phyloP scores from a whole-genome alignment of 441 rosid genomes.

The Flueggea neowawraea region DNA sequence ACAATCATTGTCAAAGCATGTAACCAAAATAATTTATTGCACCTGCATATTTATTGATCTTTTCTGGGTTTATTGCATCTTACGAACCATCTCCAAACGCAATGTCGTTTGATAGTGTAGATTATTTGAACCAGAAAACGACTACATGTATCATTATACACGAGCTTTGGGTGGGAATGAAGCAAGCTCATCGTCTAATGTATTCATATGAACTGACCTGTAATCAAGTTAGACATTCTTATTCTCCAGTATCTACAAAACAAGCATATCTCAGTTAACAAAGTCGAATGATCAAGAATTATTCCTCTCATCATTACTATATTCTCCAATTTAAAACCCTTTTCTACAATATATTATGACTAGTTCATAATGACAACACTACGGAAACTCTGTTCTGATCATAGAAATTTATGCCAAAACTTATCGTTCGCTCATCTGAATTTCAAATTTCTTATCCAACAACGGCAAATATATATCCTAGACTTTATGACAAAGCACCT shows the following conservation, averaged over 20 bases:
- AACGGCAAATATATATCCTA: neutral
- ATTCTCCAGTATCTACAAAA: constrained; percentile 73
- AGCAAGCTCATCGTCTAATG: constrained; percentile 83
- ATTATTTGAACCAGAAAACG: too few species aligned
- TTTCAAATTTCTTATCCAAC: neutral
- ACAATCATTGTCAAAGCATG: constrained; percentile 17
- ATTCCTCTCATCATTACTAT: neutral
- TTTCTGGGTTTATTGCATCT: too few species aligned
- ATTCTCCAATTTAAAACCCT: too few species aligned
- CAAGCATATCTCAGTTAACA: neutral
- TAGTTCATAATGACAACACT: too few species aligned
- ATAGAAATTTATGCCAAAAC: neutral
- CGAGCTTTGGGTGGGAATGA: constrained; percentile 98
- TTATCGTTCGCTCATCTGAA: neutral
- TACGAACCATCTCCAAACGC: too few species aligned
- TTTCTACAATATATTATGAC: too few species aligned
- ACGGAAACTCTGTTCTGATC: too few species aligned
- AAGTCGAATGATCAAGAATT: neutral
- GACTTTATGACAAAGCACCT: neutral
- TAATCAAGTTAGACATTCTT: constrained; percentile 84
- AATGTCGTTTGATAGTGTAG: too few species aligned
- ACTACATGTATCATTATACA: constrained; percentile 49
- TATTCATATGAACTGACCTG: constrained; percentile 97
- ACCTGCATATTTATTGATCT: constrained; percentile 4
- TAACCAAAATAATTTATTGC: constrained; percentile 30